A percentile compares a stretch with the other conserved stretches of the same genome.
phyloP scores from a whole-genome alignment of 192 early-diverging fungal species.

The Haplosporangium gracile region DNA sequence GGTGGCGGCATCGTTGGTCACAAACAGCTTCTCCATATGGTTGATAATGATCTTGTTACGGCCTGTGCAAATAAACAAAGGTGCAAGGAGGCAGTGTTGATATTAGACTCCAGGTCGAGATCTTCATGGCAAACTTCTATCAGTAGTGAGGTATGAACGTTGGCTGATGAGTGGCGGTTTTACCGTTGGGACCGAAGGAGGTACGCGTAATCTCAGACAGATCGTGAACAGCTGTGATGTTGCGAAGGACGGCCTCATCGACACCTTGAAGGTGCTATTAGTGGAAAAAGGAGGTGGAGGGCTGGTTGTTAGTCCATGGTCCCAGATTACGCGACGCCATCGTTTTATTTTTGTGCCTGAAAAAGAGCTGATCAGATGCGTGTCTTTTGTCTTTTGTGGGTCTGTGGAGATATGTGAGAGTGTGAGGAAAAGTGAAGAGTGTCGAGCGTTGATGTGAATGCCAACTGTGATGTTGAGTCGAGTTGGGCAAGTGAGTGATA shows the following conservation, averaged over 20 bases:
- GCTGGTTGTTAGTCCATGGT: not conserved
- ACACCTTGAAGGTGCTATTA: constrained; percentile 91
- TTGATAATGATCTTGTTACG: constrained; percentile 99
- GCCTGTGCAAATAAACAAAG: constrained; percentile 60
- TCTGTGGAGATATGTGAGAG: not conserved
- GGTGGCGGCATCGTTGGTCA: constrained; percentile 98
- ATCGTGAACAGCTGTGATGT: constrained; percentile 96
- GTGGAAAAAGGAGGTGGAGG: not conserved
- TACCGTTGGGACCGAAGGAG: constrained; percentile 97
- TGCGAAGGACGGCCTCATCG: constrained; percentile 95
- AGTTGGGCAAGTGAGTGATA: not conserved
- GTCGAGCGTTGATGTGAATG: not conserved
- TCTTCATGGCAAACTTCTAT: not conserved
- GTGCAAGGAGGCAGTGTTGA: not conserved
- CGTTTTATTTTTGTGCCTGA: not conserved
- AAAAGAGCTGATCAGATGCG: constrained; percentile 37
- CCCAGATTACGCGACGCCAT: constrained; percentile 10
- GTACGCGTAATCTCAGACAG: constrained; percentile 94
- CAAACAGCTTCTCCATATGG: constrained; percentile 98
- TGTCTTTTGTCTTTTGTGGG: not conserved
- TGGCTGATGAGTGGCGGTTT: constrained; percentile 5
- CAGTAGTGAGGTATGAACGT: not conserved
- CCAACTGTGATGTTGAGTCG: not conserved
- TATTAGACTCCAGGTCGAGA: not conserved
- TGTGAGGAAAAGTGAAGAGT: too few relatives aligned